These are phyloP conservation scores for Penicillium argentinense DNA, from an alignment of 495 filamentous ascomycete genomes.

Conservation along the genomic window DNA sequence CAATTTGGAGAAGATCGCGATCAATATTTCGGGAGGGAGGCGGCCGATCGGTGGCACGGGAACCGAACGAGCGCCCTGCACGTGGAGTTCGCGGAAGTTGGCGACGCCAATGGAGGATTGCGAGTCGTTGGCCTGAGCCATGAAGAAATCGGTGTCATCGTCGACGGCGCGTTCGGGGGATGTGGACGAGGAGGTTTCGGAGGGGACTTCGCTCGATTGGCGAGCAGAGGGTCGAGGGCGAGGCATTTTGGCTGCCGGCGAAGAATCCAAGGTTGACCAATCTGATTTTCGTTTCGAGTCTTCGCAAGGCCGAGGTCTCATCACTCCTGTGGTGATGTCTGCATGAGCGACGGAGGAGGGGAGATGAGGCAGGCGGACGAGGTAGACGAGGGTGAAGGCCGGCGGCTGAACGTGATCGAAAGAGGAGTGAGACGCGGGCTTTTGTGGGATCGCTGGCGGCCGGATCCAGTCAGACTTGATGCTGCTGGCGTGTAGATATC, in stretches of 20 bases:
- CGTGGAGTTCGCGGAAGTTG: slow-evolving; percentile 67
- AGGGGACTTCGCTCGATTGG: slow-evolving; percentile 47
- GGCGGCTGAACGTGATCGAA: neutral
- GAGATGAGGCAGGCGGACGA: slow-evolving; percentile 1
- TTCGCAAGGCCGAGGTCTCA: slow-evolving; percentile 24
- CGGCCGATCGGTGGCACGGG: slow-evolving; percentile 70
- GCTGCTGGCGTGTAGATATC: no score
- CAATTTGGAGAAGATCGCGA: slow-evolving; percentile 86
- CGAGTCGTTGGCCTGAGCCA: slow-evolving; percentile 79
- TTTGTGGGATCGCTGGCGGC: no score
- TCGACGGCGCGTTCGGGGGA: slow-evolving; percentile 80
- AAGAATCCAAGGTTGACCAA: slow-evolving; percentile 6
- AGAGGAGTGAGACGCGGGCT: no score
- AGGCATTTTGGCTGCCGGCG: slow-evolving; percentile 30
- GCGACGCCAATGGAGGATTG: slow-evolving; percentile 83
- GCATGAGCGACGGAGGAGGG: slow-evolving; percentile 18
- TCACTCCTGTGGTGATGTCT: slow-evolving; percentile 13
- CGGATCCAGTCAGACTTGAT: no score
- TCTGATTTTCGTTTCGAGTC: slow-evolving; percentile 14
- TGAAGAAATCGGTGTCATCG: slow-evolving; percentile 93
- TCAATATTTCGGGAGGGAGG: slow-evolving; percentile 91
- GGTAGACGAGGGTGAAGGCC: neutral
- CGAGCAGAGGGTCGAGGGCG: slow-evolving; percentile 41
- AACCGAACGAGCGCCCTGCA: slow-evolving; percentile 56
- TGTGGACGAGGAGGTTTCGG: slow-evolving; percentile 72